Evolutionary conservation across 495 filamentous ascomycete genomes (phyloP).

Genomic region (Xylaria scruposa): DNA sequence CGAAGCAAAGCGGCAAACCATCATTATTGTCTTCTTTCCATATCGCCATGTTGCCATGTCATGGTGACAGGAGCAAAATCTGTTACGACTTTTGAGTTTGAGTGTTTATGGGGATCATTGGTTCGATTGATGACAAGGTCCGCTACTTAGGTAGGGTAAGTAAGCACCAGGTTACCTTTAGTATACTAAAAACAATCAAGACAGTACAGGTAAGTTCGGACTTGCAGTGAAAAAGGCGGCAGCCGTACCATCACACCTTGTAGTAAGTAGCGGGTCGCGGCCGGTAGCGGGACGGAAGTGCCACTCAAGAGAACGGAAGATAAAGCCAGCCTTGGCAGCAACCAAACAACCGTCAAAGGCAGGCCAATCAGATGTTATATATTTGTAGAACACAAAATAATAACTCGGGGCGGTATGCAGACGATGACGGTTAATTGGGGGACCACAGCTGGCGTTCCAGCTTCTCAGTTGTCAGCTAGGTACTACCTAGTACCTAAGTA

Average conservation of each 20-base stretch:
- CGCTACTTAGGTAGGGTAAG: neutral
- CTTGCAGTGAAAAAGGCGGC: constrained; percentile 12
- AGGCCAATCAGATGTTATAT: constrained; percentile 15
- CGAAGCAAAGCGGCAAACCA: constrained; percentile 41
- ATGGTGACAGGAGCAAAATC: constrained; percentile 5
- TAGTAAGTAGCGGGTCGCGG: constrained; percentile 3
- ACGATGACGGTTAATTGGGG: neutral
- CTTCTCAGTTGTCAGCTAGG: neutral
- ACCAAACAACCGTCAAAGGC: constrained; percentile 3
- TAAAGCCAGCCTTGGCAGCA: constrained; percentile 20
- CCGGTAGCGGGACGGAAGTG: constrained; percentile 24
- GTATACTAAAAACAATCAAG: neutral
- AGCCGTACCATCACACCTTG: constrained; percentile 8
- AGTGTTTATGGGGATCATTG: constrained; percentile 9
- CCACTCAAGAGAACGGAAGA: constrained; percentile 15
- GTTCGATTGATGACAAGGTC: constrained; percentile 13
- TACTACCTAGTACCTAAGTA: too few relatives aligned
- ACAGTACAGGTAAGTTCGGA: neutral
- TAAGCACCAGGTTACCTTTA: neutral
- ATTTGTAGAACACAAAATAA: constrained; percentile 1
- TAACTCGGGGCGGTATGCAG: constrained; percentile 5
- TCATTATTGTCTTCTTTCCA: neutral
- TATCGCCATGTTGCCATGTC: neutral
- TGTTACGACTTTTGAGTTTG: constrained; percentile 13
- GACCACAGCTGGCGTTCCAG: neutral